Conservation (phyloP, 352 stramenopile genomes). For the Phytophthora niederhauseri region DNA sequence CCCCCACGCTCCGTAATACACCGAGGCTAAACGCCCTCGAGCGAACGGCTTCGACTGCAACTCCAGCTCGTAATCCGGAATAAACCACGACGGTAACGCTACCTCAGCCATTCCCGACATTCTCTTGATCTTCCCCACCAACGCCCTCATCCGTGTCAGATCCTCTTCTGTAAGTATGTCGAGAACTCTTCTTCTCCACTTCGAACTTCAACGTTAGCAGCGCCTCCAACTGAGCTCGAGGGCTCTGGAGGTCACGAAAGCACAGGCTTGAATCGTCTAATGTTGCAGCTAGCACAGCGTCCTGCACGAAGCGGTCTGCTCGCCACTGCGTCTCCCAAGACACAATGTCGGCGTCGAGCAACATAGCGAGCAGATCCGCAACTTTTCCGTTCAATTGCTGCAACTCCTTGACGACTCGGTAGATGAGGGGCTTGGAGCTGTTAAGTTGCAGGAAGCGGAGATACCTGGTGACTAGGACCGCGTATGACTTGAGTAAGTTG, state of each 20-base stretch:
- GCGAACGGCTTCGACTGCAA: conserved; percentile 5
- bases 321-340: neutral
- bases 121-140: conserved; percentile 1
- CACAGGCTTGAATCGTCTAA: neutral
- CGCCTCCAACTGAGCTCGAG: conserved; percentile 23
- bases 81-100: conserved; percentile 4
- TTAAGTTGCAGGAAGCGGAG: conserved; percentile 1
- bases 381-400: neutral
- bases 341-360: neutral
- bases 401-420: neutral
- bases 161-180: neutral
- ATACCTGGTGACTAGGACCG: neutral
- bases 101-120: neutral
- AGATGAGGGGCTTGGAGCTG: neutral
- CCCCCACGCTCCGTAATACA: neutral
- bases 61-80: neutral
- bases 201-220: conserved; percentile 27
- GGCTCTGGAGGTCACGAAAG: neutral
- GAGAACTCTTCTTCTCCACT: conserved; percentile 6
- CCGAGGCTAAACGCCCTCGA: neutral
- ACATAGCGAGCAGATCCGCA: neutral
- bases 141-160: neutral
- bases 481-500: neutral
- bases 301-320: neutral
- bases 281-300: neutral